Base-by-base conservation (phyloP, 2,329 filamentous ascomycete genomes). In the Venturia effusa region DNA sequence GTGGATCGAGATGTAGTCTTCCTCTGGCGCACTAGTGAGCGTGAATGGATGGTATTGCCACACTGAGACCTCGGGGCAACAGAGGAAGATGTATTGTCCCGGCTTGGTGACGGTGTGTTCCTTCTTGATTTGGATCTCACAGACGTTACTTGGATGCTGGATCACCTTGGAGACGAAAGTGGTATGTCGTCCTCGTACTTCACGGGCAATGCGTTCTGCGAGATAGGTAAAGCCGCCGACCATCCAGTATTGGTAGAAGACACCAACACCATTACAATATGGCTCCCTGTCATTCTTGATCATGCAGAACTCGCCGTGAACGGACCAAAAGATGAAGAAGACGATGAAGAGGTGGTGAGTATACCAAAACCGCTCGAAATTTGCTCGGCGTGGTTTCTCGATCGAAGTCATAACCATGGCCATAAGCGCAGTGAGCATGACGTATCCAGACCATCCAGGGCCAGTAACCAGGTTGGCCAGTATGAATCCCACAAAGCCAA, bases 21-120 rank as follows among this genome's bases (percentile, higher is more conserved):
- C 90, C 76, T 95, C 90, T 3, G 90, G 90, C 1, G 90, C 90
- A 67, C 88, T 92, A 15, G 90, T 95, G 60, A 94, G 80, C 1
- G 90, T 93, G 74, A 94, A 94, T 0, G 90, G 90, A 70, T 93
- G 90, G 73, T 94, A 93, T 76, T 94, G 90, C 89, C 89, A 94
- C 57, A 94, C 80, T 0, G 89, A 93, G 19, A 94, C 86, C 68
- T 90, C 89, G 0, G 90, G 90, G 73, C 90, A 94, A 79, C 88
- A 93, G 69, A 94, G 81, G 79, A 93, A 93, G 70, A 95, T 93
- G 78, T 94, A 94, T 71, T 91, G 89, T 61, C 90, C 90, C 24
- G 90, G 88, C 62, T 83, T 82, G 3, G 89, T 91, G 80, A 88
- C 91, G 55, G 89, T 92, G 76, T 91, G 80, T 72, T 92, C 89